phyloP scores from a whole-genome alignment of 1,139 yeast species.

The Scheffersomyces insectosa region DNA sequence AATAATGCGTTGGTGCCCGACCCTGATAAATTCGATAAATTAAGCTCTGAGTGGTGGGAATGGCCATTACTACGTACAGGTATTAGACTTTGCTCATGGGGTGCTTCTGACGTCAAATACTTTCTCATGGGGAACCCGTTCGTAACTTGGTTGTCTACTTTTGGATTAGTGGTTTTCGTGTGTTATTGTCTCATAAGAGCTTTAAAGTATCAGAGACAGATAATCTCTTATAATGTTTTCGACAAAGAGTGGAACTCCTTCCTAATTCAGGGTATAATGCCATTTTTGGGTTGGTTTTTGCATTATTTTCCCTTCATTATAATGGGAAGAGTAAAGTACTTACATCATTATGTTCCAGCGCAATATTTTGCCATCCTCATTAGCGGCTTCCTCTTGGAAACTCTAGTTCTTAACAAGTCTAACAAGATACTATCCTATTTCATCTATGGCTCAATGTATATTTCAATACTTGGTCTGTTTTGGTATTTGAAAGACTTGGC shows the following conservation, averaged over 20 bases:
- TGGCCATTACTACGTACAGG: constrained; percentile 72
- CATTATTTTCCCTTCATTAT: constrained; percentile 33
- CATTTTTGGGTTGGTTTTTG: constrained; percentile 33
- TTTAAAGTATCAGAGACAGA: constrained; percentile 37
- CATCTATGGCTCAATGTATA: constrained; percentile 21
- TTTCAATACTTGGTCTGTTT: constrained; percentile 25
- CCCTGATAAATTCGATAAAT: constrained; percentile 60
- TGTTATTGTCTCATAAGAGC: constrained; percentile 19
- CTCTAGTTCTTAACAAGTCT: constrained; percentile 16
- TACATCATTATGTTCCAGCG: constrained; percentile 41
- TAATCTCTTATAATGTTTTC: constrained; percentile 12
- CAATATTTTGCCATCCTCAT: constrained; percentile 34
- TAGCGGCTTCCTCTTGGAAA: constrained; percentile 37
- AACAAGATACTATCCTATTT: constrained; percentile 11
- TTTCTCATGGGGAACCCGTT: constrained; percentile 69
- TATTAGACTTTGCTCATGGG: constrained; percentile 72
- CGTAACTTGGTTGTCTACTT: constrained; percentile 60
- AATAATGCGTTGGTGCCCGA: constrained; percentile 78
- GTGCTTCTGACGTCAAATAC: constrained; percentile 46
- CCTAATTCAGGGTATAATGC: constrained; percentile 31
- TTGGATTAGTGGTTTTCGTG: constrained; percentile 20
- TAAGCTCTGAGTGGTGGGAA: constrained; percentile 78
- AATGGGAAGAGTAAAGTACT: constrained; percentile 37
- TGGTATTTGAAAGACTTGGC: constrained; percentile 31
- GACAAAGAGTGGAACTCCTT: constrained; percentile 24